Evolutionary conservation across 805 yeast species (phyloP).

Genomic region (Soucietia sequanensis): DNA sequence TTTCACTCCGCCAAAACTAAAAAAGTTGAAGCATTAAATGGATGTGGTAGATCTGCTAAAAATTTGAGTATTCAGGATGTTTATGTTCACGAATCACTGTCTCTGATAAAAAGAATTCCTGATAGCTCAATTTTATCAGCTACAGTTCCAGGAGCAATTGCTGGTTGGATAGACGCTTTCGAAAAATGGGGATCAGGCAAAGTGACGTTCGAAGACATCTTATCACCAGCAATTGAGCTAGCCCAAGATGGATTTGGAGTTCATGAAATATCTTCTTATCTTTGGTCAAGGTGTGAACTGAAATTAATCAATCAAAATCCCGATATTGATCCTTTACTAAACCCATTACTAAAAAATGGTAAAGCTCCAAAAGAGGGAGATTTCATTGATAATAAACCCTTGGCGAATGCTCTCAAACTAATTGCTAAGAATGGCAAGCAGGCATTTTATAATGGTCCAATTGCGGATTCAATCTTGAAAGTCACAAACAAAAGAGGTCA

Average conservation of each 20-base stretch:
- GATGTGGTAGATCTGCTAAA: constrained; percentile 69
- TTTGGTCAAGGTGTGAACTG: constrained; percentile 44
- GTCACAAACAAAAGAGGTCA: constrained; percentile 56
- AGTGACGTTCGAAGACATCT: constrained; percentile 54
- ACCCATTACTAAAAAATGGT: constrained; percentile 36
- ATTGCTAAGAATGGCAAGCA: constrained; percentile 58
- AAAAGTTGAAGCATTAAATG: constrained; percentile 66
- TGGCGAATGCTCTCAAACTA: constrained; percentile 52
- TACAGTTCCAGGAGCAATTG: constrained; percentile 77
- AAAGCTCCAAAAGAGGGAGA: constrained; percentile 57
- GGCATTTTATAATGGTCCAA: constrained; percentile 70
- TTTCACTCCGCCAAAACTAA: constrained; percentile 51
- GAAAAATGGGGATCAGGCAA: constrained; percentile 73
- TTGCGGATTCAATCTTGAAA: constrained; percentile 62
- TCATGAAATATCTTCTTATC: constrained; percentile 52
- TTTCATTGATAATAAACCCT: constrained; percentile 46
- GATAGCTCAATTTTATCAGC: constrained; percentile 54
- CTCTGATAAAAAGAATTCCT: constrained; percentile 50
- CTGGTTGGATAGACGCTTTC: constrained; percentile 74
- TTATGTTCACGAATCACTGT: constrained; percentile 36
- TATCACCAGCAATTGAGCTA: constrained; percentile 64
- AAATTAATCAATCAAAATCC: constrained; percentile 39
- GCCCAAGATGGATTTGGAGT: constrained; percentile 70
- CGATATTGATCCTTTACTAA: constrained; percentile 25
- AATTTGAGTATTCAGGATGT: constrained; percentile 48